phyloP scores from a whole-genome alignment of 2,329 filamentous ascomycete species.

The Apiospora sp. region DNA sequence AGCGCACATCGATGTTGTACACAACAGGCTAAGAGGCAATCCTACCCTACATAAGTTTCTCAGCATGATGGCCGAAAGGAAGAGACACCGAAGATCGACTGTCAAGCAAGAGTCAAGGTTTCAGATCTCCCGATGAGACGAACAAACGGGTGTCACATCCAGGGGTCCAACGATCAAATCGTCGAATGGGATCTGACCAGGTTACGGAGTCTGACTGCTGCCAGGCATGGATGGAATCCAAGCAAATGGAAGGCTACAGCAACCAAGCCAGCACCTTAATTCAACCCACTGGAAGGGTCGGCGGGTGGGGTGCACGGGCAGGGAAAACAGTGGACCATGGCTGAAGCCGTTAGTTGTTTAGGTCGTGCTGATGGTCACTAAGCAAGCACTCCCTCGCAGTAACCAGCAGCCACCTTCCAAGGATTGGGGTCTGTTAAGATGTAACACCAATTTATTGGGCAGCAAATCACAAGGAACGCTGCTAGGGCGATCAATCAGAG shows the following conservation, averaged over 20 bases:
- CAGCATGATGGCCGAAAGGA: neutral
- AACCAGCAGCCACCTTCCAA: conserved; percentile 12
- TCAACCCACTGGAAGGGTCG: conserved; percentile 15
- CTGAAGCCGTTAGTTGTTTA: conserved; percentile 13
- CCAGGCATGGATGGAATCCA: neutral
- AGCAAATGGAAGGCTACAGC: neutral
- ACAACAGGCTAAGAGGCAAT: neutral
- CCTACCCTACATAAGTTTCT: neutral
- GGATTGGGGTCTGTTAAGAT: conserved; percentile 11
- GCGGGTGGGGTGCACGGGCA: conserved; percentile 5
- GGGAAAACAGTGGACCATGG: conserved; percentile 6
- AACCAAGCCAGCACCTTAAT: neutral
- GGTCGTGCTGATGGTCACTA: neutral
- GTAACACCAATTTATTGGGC: conserved; percentile 20
- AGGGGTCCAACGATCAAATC: neutral
- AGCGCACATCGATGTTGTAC: neutral
- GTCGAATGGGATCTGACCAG: conserved; percentile 3
- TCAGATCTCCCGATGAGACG: neutral
- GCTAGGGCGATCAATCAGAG: conserved; percentile 11
- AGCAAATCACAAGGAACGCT: conserved; percentile 5
- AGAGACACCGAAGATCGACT: neutral
- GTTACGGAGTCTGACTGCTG: neutral
- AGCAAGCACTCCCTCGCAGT: neutral
- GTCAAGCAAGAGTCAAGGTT: neutral
- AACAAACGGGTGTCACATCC: neutral